Base-by-base conservation (phyloP, 2,329 filamentous ascomycete genomes). In the Zarea fungicola region DNA sequence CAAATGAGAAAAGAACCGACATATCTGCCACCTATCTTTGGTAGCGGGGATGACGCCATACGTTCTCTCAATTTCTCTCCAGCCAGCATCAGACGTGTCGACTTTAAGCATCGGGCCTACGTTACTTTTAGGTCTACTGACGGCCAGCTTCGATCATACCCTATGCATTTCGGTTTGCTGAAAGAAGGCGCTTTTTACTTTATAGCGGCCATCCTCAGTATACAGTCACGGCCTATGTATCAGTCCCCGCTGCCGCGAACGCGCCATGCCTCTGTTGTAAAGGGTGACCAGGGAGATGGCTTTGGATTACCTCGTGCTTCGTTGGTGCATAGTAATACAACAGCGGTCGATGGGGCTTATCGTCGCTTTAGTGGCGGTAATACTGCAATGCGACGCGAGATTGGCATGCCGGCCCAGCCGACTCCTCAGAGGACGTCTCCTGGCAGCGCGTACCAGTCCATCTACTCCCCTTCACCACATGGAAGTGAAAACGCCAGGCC, bases 101-200 rank as follows among this genome's bases (percentile, higher is more conserved):
- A 71, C 19, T 64, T 81, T 10, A 75, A 79, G 39, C 73, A 74
- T 40, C 72, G 74, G 23, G 79, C 84, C 39, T 72, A 73, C 55
- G 65, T 84, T 37, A 75, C 72, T 2, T 83, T 85, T 54, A 62
- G 71, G 42, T 66, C 70, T 3, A 63, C 66, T 3, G 76, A 81
- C 44, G 76, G 78, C 16, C 76, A 78, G 50, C 66, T 68, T 25
- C 68, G 78, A 51, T 66, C 68, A 9, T 73, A 75, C 51, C 65
- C 72, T 2, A 66, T 80, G 25, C 76, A 75, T 2, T 59, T 83
- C 31, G 79, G 80, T 1, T 67, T 84, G 25, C 77, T 74, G 11
- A 84, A 81, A 56, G 75, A 76, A 53, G 77, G 79, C 4, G 80
- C 79, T 32, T 79, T 82, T 50, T 84, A 80, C 60, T 83, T 83